These are phyloP conservation scores for Agarophyton chilense DNA, from an alignment of 23 red algal species.

Conservation along the genomic window DNA sequence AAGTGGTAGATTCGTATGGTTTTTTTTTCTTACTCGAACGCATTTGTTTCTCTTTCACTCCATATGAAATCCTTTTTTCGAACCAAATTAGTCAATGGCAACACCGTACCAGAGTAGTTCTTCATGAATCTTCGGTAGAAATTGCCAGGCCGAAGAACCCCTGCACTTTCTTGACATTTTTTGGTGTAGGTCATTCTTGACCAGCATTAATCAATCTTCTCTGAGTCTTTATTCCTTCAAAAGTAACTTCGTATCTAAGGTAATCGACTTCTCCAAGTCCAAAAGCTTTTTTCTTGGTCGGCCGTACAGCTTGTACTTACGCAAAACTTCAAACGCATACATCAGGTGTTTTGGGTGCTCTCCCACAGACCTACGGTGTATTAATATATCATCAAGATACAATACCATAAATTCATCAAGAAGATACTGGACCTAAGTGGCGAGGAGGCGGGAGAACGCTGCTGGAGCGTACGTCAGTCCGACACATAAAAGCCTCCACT, in stretches of 20 bases:
- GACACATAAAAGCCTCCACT: slow-evolving; percentile 4
- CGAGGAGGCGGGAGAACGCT: background rate
- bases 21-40: background rate
- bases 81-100: background rate
- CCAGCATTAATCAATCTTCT: background rate
- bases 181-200: background rate
- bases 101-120: background rate
- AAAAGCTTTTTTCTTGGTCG: no score
- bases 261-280: no score
- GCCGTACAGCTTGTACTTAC: no score
- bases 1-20: background rate
- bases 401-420: background rate
- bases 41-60: background rate
- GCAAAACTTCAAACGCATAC: background rate
- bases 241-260: background rate
- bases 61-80: background rate
- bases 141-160: slow-evolving; percentile 6
- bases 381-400: slow-evolving; percentile 11
- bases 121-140: slow-evolving; percentile 6
- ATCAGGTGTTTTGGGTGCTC: background rate
- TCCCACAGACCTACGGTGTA: slow-evolving; percentile 11
- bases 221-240: background rate
- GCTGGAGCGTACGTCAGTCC: background rate
- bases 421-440: background rate
- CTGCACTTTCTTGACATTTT: background rate